These are phyloP conservation scores for Phytophthora pinifolia DNA, from an alignment of 352 stramenopile genomes.

Conservation along the genomic window DNA sequence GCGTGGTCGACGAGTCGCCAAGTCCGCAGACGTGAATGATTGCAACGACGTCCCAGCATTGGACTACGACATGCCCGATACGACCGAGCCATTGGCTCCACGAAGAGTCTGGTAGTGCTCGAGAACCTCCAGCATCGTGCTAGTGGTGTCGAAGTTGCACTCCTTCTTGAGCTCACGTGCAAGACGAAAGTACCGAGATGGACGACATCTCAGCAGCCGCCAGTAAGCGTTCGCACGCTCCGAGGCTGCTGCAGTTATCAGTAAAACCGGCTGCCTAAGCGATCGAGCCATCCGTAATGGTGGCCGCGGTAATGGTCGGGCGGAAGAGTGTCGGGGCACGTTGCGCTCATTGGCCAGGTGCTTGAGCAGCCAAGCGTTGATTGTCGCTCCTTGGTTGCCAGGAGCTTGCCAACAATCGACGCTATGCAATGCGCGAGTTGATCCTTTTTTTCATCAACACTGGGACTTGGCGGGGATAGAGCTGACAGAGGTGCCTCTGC, in stretches of 20 bases:
- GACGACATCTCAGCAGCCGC: slow-evolving; percentile 45
- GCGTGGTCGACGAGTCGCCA: slow-evolving; percentile 31
- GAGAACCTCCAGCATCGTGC: slow-evolving; percentile 61
- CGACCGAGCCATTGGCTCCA: slow-evolving; percentile 20
- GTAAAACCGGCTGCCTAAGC: slow-evolving; percentile 12
- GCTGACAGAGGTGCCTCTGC: too few relatives aligned
- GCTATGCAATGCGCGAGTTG: too few relatives aligned
- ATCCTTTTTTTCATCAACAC: too few relatives aligned
- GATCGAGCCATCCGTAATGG: slow-evolving; percentile 31
- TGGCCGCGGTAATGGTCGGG: slow-evolving; percentile 40
- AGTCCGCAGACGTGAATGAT: slow-evolving; percentile 51
- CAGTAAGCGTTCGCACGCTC: slow-evolving; percentile 23
- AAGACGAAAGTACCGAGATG: slow-evolving; percentile 73
- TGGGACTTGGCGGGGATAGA: too few relatives aligned
- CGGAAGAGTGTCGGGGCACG: slow-evolving; percentile 32
- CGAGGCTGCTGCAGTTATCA: slow-evolving; percentile 2
- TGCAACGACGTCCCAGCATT: slow-evolving; percentile 43
- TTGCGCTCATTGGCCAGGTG: slow-evolving; percentile 67
- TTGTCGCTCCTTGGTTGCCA: slow-evolving; percentile 55
- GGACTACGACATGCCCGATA: slow-evolving; percentile 44
- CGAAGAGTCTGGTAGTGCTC: slow-evolving; percentile 53
- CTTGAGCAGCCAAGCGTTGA: slow-evolving; percentile 66
- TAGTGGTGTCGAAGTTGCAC: slow-evolving; percentile 11
- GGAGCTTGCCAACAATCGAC: too few relatives aligned
- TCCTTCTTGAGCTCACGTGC: not conserved